A percentile compares a stretch with the other conserved stretches of the same genome.
Evolutionary conservation across 306 rosid species (phyloP).

Genomic region (Pyrus bretschneideri): DNA sequence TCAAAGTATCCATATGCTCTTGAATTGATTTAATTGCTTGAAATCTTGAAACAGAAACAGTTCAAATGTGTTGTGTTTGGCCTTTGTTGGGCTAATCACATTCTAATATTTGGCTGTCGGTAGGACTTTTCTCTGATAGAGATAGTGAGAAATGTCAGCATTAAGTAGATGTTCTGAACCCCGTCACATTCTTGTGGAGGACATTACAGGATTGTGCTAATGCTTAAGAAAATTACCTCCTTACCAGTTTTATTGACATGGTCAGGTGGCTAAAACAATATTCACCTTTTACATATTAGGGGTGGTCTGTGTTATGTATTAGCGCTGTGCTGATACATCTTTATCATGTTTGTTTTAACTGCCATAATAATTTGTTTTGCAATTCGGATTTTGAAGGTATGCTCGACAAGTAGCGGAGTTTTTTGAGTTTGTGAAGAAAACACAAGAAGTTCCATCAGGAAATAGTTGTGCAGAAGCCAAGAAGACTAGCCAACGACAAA

Average conservation of each 20-base stretch:
- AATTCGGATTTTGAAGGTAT: conserved; percentile 52
- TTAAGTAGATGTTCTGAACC: neutral
- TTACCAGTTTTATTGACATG: neutral
- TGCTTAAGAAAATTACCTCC: neutral
- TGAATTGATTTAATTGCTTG: neutral
- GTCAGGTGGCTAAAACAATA: neutral
- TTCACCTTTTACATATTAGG: neutral
- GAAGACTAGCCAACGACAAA: conserved; percentile 39
- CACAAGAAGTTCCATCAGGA: conserved; percentile 39
- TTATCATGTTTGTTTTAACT: neutral
- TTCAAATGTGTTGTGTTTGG: neutral
- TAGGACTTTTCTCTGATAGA: neutral
- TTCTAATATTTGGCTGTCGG: neutral
- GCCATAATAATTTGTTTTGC: neutral
- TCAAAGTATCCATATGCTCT: neutral
- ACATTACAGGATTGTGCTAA: neutral
- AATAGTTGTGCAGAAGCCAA: conserved; percentile 37
- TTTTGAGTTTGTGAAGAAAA: conserved; percentile 87
- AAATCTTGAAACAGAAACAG: neutral
- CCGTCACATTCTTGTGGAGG: neutral
- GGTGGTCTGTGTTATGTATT: neutral
- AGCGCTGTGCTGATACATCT: neutral
- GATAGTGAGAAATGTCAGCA: no score
- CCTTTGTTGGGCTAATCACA: neutral
- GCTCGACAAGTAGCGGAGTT: conserved; percentile 93